Base-by-base conservation (phyloP, 2,329 filamentous ascomycete species). In the Xylaria sp. region DNA sequence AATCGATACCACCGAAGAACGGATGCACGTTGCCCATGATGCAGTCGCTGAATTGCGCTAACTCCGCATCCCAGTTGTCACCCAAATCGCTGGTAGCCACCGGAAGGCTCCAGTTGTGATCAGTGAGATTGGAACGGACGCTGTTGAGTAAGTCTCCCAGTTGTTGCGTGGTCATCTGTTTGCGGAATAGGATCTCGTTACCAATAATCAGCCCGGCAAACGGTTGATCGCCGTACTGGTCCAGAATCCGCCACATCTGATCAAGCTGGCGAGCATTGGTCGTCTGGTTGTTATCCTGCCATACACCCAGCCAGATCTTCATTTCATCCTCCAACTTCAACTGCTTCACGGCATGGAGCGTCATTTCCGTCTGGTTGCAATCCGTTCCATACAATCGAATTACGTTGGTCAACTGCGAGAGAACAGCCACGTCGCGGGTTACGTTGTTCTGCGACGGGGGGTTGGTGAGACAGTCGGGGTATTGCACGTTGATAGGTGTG, bases 1-100 rank as follows among this genome's bases (percentile, higher is more conserved):
- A 87, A 0, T 82, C 78, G 10, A 91, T 85, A 52, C 93, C 93
- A 0, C 87, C 89, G 71, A 97, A 97, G 80, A 97, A 97, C 0
- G 94, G 93, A 72, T 97, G 94, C 57, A 97, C 90, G 71, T 97
- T 97, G 67, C 91, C 89, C 92, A 97, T 97, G 74, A 97, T 86
- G 69, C 90, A 87, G 73, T 97, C 92, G 48, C 91, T 89, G 55
- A 85, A 80, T 3, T 76, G 67, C 0, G 89, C 89, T 16, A 97
- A 83, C 1, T 80, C 78, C 0, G 80, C 70, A 2, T 85, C 88
- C 93, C 93, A 97, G 69, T 93, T 89, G 69, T 94, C 88, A 30
- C 93, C 93, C 0, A 97, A 80, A 72, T 97, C 93, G 0, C 90
- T 92, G 0, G 91, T 96, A 0, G 92, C 90, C 10, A 97, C 84